Conservation (phyloP, 1,284 basidiomycete genomes). For the Tilletia horrida region DNA sequence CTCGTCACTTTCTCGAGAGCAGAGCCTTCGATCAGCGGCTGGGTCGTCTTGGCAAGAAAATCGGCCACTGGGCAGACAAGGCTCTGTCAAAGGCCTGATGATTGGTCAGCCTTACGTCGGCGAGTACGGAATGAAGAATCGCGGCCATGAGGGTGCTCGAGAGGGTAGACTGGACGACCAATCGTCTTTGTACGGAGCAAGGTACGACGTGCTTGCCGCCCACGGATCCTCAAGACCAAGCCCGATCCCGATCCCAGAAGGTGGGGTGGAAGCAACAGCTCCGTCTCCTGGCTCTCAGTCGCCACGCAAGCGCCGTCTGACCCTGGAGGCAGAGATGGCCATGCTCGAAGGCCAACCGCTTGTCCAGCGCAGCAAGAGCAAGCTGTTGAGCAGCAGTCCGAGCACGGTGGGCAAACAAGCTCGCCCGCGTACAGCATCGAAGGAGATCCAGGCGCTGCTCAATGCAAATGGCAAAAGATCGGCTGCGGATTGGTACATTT, state of each 20-base stretch:
- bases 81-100: slow-evolving; percentile 6
- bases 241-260: neutral
- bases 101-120: slow-evolving; percentile 9
- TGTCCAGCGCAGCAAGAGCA: slow-evolving; percentile 11
- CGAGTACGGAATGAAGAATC: neutral
- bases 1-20: slow-evolving; percentile 7
- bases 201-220: slow-evolving; percentile 1
- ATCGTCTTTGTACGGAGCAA: neutral
- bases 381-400: neutral
- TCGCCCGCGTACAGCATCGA: slow-evolving; percentile 9
- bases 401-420: neutral
- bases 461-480: neutral
- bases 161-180: too few species aligned
- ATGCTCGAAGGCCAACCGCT: slow-evolving; percentile 29
- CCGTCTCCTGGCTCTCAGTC: neutral
- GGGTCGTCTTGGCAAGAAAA: slow-evolving; percentile 1
- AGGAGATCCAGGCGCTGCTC: slow-evolving; percentile 7
- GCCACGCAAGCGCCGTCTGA: slow-evolving; percentile 1
- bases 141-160: neutral
- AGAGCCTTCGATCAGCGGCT: neutral
- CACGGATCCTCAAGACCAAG: neutral
- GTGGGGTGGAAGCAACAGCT: neutral
- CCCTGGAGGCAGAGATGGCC: slow-evolving; percentile 25
- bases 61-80: neutral
- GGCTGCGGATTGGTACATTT: slow-evolving; percentile 13